Conservation (phyloP, 495 filamentous ascomycete species). For the Aspergillus kassunensis region DNA sequence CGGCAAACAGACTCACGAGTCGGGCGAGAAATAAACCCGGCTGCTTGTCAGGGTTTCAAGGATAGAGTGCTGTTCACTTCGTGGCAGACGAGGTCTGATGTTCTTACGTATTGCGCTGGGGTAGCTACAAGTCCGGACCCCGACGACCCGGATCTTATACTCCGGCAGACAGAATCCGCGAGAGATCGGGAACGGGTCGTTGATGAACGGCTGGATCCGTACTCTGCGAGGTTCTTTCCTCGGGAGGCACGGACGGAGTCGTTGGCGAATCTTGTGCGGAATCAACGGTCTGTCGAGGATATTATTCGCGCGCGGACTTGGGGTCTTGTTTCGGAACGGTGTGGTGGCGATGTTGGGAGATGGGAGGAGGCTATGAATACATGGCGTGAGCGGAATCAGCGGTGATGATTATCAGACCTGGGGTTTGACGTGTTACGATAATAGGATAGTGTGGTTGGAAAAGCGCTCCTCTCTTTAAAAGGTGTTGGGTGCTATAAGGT, state of each 20-base stretch:
- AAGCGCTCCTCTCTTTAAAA: not conserved
- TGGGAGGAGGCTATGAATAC: slow-evolving; percentile 63
- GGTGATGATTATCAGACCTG: not conserved
- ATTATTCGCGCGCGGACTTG: slow-evolving; percentile 84
- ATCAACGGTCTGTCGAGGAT: slow-evolving; percentile 80
- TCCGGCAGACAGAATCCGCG: slow-evolving; percentile 66
- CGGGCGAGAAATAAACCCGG: slow-evolving; percentile 49
- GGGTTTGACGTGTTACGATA: no score
- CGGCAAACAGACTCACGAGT: slow-evolving; percentile 45
- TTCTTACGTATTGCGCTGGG: slow-evolving; percentile 82
- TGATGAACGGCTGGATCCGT: slow-evolving; percentile 89
- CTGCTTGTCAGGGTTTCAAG: slow-evolving; percentile 68
- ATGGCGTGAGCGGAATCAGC: slow-evolving; percentile 49
- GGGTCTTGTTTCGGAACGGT: slow-evolving; percentile 75
- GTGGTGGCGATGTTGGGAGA: slow-evolving; percentile 51
- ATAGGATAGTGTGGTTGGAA: not conserved
- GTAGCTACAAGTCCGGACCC: slow-evolving; percentile 88
- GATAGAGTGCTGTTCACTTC: slow-evolving; percentile 78
- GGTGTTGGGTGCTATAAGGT: no score
- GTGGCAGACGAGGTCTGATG: slow-evolving; percentile 82
- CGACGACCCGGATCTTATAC: slow-evolving; percentile 73
- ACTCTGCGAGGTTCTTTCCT: slow-evolving; percentile 80
- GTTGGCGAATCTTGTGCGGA: slow-evolving; percentile 71
- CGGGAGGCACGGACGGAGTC: slow-evolving; percentile 79
- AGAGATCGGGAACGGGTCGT: slow-evolving; percentile 71